Base-by-base conservation (phyloP, 192 early-diverging fungal genomes). In the Backusella australiensis region DNA sequence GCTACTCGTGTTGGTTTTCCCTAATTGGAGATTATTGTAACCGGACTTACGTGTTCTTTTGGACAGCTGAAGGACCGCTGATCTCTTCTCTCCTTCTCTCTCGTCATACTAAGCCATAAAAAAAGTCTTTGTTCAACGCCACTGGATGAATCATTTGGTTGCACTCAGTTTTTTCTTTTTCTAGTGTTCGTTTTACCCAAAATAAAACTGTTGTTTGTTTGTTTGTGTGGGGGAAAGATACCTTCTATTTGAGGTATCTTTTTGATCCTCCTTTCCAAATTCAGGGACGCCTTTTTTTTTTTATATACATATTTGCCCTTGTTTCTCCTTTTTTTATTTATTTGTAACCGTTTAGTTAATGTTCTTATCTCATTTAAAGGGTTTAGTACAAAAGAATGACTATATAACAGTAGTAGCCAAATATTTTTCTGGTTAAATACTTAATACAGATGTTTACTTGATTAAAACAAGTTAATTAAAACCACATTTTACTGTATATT, bases 11-110 rank as follows among this genome's bases (percentile, higher is more conserved):
- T 59, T 26, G 17, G 21, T 23, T 23, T 59, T 3, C 53, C 21
- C 23, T 26, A 59, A 26, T 23, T 23, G 53, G 53, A 21, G 53
- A 59, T 59, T 26, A 21, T 23, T 59, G 53, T 59, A 59, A 59
- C 23, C 53, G 53, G 53, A 59, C 53, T 59, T 59, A 59, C 21
- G 53, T 59, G 53, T 26, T 26, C 53, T 59, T 59, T 59, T 59
- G 53, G 53, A 59, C 53, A 59, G 53, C 53, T 59, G 53, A 59
- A 59, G 53, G 53, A 59, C 53, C 53, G 53, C 53, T 59, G 53
- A 59, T 59, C 53, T 12, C 53, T 26, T 6, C 9, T 26, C 53
- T 59, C 53, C 23, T 21, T 59, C 9, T 59, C 26, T 59, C 17
- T 59, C 8, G 42, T 44, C 11, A 44, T 44, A 44, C 42, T 44